phyloP scores from a whole-genome alignment of 768 basidiomycete species.

The Amanita polypyramis region DNA sequence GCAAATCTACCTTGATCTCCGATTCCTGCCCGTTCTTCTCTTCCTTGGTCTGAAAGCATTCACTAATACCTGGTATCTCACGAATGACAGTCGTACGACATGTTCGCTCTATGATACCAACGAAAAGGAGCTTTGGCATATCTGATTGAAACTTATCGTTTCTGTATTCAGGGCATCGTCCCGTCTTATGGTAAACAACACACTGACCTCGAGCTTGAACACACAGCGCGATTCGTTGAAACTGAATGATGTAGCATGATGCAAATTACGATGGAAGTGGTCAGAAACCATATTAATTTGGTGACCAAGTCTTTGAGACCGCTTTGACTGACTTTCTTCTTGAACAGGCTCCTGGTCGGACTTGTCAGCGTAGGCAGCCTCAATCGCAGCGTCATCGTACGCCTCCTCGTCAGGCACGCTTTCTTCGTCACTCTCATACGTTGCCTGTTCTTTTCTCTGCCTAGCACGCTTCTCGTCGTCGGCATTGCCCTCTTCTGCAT shows the following conservation, averaged over 20 bases:
- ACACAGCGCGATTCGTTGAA: constrained; percentile 60
- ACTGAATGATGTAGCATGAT: constrained; percentile 60
- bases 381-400: constrained; percentile 49
- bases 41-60: constrained; percentile 72
- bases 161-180: neutral
- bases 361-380: constrained; percentile 49
- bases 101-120: constrained; percentile 84
- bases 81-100: constrained; percentile 81
- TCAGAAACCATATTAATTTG: constrained; percentile 34
- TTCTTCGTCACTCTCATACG: constrained; percentile 68
- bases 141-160: constrained; percentile 67
- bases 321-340: neutral
- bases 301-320: constrained; percentile 20
- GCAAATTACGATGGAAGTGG: constrained; percentile 46
- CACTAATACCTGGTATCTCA: constrained; percentile 79
- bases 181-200: neutral
- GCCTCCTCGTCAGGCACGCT: constrained; percentile 35
- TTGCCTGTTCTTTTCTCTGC: constrained; percentile 62
- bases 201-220: constrained; percentile 75
- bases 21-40: constrained; percentile 40
- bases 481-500: constrained; percentile 71
- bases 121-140: constrained; percentile 87
- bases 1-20: constrained; percentile 34
- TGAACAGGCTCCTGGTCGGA: constrained; percentile 18
- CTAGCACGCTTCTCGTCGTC: constrained; percentile 66